Percentiles rank a stretch among this genome's conserved stretches.
These are phyloP conservation scores for Lojkania enalia DNA, from an alignment of 2,329 filamentous ascomycete genomes.

Conservation along the genomic window DNA sequence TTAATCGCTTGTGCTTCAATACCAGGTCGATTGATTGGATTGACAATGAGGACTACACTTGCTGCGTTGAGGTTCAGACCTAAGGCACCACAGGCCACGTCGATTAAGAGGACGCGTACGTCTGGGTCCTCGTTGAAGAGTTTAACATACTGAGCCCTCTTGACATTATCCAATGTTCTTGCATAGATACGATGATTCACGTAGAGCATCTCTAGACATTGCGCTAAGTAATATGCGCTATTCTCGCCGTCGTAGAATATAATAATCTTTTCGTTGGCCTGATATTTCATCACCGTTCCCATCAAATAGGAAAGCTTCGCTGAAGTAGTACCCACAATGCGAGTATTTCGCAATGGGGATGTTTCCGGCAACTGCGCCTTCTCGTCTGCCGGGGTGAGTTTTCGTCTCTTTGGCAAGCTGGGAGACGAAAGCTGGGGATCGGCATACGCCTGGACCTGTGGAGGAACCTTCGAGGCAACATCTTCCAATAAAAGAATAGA, in stretches of 20 bases:
- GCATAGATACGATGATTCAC: constrained; percentile 69
- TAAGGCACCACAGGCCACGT: constrained; percentile 84
- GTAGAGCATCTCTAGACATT: constrained; percentile 73
- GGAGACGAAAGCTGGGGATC: constrained; percentile 15
- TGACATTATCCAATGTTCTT: constrained; percentile 61
- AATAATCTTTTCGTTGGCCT: constrained; percentile 79
- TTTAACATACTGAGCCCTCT: constrained; percentile 74
- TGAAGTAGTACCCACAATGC: constrained; percentile 77
- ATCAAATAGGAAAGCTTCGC: constrained; percentile 86
- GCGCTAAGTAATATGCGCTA: constrained; percentile 81
- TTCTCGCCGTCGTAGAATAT: constrained; percentile 93
- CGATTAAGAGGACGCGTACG: constrained; percentile 84
- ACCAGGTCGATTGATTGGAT: constrained; percentile 80
- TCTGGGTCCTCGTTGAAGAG: constrained; percentile 72
- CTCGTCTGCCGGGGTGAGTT: constrained; percentile 36
- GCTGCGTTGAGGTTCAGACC: constrained; percentile 84
- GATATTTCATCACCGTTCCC: constrained; percentile 68
- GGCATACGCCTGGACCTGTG: background rate
- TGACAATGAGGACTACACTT: constrained; percentile 85
- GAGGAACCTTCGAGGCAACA: background rate
- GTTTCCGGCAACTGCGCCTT: constrained; percentile 40
- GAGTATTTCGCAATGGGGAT: constrained; percentile 62
- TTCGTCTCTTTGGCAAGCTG: constrained; percentile 33
- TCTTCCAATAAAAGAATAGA: too few species aligned
- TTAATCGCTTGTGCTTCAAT: constrained; percentile 92